Percentiles rank a stretch among this genome's conserved stretches.
phyloP scores from a whole-genome alignment of 768 basidiomycete genomes.

The Hericium rajendrae region DNA sequence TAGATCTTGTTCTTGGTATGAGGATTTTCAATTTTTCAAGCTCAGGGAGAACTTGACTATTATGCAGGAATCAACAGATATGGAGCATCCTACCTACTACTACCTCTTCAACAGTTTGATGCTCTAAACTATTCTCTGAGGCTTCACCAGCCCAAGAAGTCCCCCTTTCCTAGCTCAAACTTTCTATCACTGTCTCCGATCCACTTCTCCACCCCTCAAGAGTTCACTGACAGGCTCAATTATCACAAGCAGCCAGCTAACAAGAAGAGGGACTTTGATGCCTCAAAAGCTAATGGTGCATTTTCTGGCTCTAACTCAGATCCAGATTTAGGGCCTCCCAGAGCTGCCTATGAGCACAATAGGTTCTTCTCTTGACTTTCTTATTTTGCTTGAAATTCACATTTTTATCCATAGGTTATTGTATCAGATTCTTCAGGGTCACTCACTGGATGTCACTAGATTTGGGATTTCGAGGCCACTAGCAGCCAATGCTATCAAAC shows the following conservation, averaged over 20 bases:
- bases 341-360: slow-evolving; percentile 9
- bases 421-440: slow-evolving; percentile 4
- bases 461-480: slow-evolving; percentile 6
- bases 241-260: slow-evolving; percentile 4
- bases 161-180: not conserved
- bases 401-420: slow-evolving; percentile 1
- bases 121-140: not conserved
- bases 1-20: slow-evolving; percentile 12
- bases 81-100: slow-evolving; percentile 10
- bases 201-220: not conserved
- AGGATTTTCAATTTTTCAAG: too few relatives aligned
- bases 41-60: too few relatives aligned
- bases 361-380: slow-evolving; percentile 4
- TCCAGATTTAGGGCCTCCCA: not conserved
- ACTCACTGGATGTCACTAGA: not conserved
- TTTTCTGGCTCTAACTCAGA: slow-evolving; percentile 1
- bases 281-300: slow-evolving; percentile 8
- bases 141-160: not conserved
- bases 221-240: slow-evolving; percentile 6
- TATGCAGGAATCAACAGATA: slow-evolving; percentile 7
- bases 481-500: not conserved
- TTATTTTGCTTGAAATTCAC: not conserved
- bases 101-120: slow-evolving; percentile 3
- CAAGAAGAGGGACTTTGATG: slow-evolving; percentile 4
- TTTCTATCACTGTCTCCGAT: slow-evolving; percentile 14